These are phyloP conservation scores for Solanum rostratum DNA, from an alignment of 257 asterid genomes.

Conservation along the genomic window DNA sequence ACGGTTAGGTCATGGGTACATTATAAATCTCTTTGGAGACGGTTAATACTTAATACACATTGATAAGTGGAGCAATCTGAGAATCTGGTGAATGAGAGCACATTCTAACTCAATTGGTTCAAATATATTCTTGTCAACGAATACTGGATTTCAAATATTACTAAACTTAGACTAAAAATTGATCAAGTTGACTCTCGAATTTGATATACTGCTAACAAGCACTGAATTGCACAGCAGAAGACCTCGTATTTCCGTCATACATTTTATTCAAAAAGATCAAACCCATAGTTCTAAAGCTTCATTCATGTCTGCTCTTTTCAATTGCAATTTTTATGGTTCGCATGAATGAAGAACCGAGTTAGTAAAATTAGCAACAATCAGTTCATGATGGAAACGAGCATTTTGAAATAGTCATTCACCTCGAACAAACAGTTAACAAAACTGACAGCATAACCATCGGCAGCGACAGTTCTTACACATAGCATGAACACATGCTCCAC, in stretches of 20 bases:
- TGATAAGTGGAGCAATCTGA: not conserved
- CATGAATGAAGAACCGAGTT: not conserved
- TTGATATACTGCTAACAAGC: too few species aligned
- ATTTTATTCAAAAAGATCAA: not conserved
- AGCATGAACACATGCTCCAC: not conserved
- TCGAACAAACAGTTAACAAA: not conserved
- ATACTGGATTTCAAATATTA: too few species aligned
- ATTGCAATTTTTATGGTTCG: not conserved
- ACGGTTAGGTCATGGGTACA: not conserved
- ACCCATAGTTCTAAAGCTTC: not conserved
- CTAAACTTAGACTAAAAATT: too few species aligned
- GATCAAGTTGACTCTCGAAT: too few species aligned
- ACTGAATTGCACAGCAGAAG: too few species aligned
- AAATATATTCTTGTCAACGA: not conserved
- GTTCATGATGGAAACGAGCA: not conserved
- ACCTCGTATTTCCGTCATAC: not conserved
- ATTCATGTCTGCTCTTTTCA: not conserved
- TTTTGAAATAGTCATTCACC: not conserved
- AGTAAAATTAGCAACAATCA: not conserved
- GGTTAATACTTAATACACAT: too few species aligned
- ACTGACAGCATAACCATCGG: not conserved
- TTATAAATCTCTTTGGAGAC: not conserved
- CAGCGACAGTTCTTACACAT: not conserved
- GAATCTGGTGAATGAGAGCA: not conserved
- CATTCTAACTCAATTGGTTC: not conserved